phyloP scores from a whole-genome alignment of 495 filamentous ascomycete genomes.

The Trichoderma virens region DNA sequence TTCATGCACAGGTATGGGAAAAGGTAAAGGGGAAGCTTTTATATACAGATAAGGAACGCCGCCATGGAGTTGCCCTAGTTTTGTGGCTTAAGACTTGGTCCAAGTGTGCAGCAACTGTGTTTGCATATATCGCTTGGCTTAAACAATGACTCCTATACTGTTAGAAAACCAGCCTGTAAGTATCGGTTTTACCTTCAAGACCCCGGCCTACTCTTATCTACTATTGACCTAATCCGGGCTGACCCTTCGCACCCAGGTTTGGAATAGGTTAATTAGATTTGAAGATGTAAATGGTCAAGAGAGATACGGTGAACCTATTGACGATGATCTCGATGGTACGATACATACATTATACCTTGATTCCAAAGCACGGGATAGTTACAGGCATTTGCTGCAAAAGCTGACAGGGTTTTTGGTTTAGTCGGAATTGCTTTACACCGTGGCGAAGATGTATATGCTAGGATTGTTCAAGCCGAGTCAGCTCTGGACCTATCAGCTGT shows the following conservation, averaged over 20 bases:
- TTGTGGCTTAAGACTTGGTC: not conserved
- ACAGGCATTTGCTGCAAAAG: not conserved
- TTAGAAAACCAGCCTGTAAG: not conserved
- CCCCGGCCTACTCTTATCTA: not conserved
- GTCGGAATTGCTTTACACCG: constrained; percentile 1
- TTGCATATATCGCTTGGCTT: not conserved
- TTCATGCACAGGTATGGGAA: not conserved
- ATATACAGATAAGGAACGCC: constrained; percentile 3
- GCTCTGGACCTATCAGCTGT: constrained; percentile 1
- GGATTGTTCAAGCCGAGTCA: not conserved
- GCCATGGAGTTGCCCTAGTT: not conserved
- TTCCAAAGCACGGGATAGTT: not conserved
- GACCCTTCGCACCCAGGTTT: not conserved
- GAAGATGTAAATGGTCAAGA: not conserved
- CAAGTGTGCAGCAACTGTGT: not conserved
- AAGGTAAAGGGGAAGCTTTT: not conserved
- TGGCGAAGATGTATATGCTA: constrained; percentile 3
- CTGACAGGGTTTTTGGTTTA: not conserved
- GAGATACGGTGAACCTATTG: not conserved
- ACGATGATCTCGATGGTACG: not conserved
- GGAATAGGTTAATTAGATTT: constrained; percentile 2
- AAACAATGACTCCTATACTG: not conserved
- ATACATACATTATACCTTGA: not conserved
- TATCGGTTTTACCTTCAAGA: not conserved
- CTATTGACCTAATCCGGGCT: not conserved